Conservation (phyloP, 345 rosid genomes). For the Aquilaria sinensis region DNA sequence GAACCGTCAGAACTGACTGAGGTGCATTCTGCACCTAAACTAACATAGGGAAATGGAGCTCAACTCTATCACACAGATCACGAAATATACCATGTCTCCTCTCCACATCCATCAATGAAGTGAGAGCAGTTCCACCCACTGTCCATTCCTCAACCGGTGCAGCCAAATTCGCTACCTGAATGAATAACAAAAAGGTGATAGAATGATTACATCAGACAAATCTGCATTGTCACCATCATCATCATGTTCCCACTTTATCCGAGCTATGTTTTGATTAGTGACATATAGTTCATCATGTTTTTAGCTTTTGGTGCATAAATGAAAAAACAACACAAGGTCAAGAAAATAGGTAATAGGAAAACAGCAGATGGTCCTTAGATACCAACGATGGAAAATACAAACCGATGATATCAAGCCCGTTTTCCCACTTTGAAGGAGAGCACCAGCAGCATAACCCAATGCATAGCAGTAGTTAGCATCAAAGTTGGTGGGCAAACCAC, state of each 20-base stretch:
- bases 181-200: conserved; percentile 4
- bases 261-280: no score
- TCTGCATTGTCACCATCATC: no score
- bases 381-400: conserved; percentile 12
- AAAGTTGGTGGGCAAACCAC: conserved; percentile 93
- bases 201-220: neutral
- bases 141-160: conserved; percentile 95
- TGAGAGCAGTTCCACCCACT: conserved; percentile 84
- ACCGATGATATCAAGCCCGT: conserved; percentile 93
- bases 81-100: conserved; percentile 78
- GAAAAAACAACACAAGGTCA: conserved; percentile 8
- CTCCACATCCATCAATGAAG: conserved; percentile 96
- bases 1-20: neutral
- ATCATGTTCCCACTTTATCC: no score
- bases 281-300: no score
- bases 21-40: neutral
- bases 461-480: conserved; percentile 92
- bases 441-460: conserved; percentile 85
- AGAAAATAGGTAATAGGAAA: neutral
- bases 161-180: conserved; percentile 83
- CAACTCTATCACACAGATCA: no score
- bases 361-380: conserved; percentile 2
- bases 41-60: no score
- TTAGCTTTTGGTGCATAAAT: no score
- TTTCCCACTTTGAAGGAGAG: conserved; percentile 80